phyloP scores from a whole-genome alignment of 2,329 filamentous ascomycete species.

The Microsporum canis region DNA sequence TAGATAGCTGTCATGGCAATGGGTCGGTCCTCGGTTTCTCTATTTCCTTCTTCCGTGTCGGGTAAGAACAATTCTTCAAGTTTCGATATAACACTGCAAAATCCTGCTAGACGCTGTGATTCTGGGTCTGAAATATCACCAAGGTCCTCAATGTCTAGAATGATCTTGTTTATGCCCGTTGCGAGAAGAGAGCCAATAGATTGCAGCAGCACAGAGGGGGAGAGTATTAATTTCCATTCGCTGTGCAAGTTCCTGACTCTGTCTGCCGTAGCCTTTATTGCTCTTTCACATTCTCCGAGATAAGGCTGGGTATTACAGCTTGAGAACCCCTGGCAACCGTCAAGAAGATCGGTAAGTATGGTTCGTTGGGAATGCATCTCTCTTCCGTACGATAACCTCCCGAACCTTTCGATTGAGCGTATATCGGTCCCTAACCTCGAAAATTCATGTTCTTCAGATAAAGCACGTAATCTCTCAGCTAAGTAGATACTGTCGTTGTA shows the following conservation, averaged over 20 bases:
- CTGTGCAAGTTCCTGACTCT: conserved; percentile 45
- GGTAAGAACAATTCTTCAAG: conserved; percentile 48
- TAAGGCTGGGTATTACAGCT: conserved; percentile 50
- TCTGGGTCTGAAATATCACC: conserved; percentile 54
- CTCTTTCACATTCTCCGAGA: conserved; percentile 48
- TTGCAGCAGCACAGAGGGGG: conserved; percentile 50
- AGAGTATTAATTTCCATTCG: conserved; percentile 48
- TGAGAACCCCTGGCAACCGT: conserved; percentile 51
- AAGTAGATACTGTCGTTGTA: conserved; percentile 55
- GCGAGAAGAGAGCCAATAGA: conserved; percentile 49
- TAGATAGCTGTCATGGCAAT: conserved; percentile 50
- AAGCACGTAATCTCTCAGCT: conserved; percentile 41
- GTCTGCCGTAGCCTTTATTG: conserved; percentile 47
- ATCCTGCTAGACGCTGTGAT: conserved; percentile 46
- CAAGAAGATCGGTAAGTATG: conserved; percentile 50
- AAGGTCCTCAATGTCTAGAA: conserved; percentile 51
- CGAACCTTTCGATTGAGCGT: conserved; percentile 46
- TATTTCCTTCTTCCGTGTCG: conserved; percentile 24
- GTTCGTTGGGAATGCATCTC: conserved; percentile 56
- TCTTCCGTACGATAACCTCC: conserved; percentile 49
- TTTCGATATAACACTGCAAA: conserved; percentile 46
- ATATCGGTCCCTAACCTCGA: conserved; percentile 44
- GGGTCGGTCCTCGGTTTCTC: conserved; percentile 17
- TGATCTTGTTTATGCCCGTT: conserved; percentile 48
- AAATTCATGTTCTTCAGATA: conserved; percentile 38